These are phyloP conservation scores for Irpex rosettiformis DNA, from an alignment of 1,284 basidiomycete species.

Conservation along the genomic window DNA sequence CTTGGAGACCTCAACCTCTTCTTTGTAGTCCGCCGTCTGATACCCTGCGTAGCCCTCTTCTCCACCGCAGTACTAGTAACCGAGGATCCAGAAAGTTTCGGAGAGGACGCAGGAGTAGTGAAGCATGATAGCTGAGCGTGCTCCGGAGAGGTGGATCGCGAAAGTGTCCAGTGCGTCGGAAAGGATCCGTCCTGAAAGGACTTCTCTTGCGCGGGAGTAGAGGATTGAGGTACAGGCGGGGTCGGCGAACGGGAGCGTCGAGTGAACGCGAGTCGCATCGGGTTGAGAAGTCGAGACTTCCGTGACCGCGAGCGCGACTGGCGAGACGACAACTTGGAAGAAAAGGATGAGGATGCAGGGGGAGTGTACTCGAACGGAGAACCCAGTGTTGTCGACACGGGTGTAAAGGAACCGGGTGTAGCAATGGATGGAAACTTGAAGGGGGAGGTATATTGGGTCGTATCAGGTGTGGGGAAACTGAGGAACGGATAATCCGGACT, in stretches of 20 bases:
- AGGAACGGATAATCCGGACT: conserved; percentile 27
- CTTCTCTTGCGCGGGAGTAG: conserved; percentile 15
- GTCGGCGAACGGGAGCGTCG: conserved; percentile 25
- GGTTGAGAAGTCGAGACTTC: conserved; percentile 36
- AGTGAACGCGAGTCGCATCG: conserved; percentile 25
- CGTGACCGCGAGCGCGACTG: conserved; percentile 21
- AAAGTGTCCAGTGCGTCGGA: conserved; percentile 28
- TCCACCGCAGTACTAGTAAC: conserved; percentile 20
- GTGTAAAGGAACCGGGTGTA: conserved; percentile 19
- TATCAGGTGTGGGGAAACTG: conserved; percentile 20
- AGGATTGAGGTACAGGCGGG: conserved; percentile 2
- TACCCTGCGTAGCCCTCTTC: conserved; percentile 25
- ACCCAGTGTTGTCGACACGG: conserved; percentile 13
- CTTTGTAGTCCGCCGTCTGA: conserved; percentile 38
- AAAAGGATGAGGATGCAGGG: conserved; percentile 26
- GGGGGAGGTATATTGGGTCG: not conserved
- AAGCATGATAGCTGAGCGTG: conserved; percentile 23
- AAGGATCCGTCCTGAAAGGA: conserved; percentile 20
- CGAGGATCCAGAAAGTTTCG: conserved; percentile 7
- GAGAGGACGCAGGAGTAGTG: conserved; percentile 17
- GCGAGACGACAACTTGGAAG: conserved; percentile 25
- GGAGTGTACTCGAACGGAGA: conserved; percentile 20
- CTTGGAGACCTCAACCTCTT: conserved; percentile 50
- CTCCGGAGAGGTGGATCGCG: conserved; percentile 25
- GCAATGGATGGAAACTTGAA: conserved; percentile 15